Conservation (phyloP, 1,284 basidiomycete genomes). For the Sanghuangporus sanghuang region DNA sequence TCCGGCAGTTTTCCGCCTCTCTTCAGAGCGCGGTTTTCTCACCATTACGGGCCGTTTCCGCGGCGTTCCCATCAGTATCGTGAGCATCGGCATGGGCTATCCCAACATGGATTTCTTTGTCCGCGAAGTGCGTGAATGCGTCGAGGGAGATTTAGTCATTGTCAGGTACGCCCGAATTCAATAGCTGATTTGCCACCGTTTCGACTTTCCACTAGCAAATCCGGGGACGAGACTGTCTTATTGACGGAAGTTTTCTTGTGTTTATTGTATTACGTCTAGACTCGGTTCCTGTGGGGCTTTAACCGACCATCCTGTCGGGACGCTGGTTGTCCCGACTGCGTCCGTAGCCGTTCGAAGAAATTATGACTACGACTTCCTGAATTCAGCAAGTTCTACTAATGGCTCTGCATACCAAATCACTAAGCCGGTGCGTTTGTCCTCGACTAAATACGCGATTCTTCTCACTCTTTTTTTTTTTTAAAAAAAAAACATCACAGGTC, state of each 20-base stretch:
- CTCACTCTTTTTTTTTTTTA: background rate
- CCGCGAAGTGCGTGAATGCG: slow-evolving; percentile 73
- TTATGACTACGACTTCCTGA: slow-evolving; percentile 70
- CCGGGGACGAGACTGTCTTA: background rate
- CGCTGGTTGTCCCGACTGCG: slow-evolving; percentile 65
- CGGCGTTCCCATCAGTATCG: slow-evolving; percentile 63
- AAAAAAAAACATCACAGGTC: slow-evolving; percentile 40
- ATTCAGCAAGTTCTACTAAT: slow-evolving; percentile 24
- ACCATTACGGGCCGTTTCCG: slow-evolving; percentile 77
- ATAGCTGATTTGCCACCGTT: background rate
- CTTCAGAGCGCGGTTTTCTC: slow-evolving; percentile 73
- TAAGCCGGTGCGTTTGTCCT: slow-evolving; percentile 47
- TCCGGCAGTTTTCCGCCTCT: slow-evolving; percentile 55
- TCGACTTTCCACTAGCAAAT: background rate
- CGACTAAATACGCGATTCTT: slow-evolving; percentile 8
- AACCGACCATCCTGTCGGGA: slow-evolving; percentile 63
- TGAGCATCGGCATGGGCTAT: slow-evolving; percentile 81
- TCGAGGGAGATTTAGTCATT: slow-evolving; percentile 73
- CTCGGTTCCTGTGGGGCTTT: slow-evolving; percentile 80
- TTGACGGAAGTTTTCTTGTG: background rate
- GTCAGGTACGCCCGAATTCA: slow-evolving; percentile 47
- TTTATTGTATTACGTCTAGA: slow-evolving; percentile 31
- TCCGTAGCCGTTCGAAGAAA: slow-evolving; percentile 69
- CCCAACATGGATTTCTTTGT: slow-evolving; percentile 84
- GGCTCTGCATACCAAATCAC: slow-evolving; percentile 65